phyloP scores from a whole-genome alignment of 225 moss, liverwort and hornwort genomes.

The Pseudisothecium myosuroides region DNA sequence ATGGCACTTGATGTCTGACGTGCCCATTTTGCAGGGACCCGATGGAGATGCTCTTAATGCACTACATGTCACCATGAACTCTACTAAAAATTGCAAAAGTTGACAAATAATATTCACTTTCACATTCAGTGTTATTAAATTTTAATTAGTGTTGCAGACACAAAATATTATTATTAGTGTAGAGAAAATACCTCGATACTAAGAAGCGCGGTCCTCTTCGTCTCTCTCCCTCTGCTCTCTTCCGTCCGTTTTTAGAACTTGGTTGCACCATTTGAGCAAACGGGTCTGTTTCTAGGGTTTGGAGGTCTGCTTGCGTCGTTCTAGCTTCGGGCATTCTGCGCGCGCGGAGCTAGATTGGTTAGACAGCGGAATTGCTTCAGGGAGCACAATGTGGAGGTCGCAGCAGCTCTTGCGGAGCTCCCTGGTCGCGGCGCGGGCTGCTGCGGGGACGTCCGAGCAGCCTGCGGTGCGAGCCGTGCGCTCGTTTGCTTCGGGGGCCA shows the following conservation, averaged over 20 bases:
- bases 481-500: neutral
- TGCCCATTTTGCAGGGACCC: no score
- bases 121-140: no score
- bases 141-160: no score
- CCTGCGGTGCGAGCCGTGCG: neutral
- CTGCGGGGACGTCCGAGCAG: neutral
- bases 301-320: neutral
- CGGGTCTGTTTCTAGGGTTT: neutral
- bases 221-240: neutral
- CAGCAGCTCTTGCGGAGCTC: slow-evolving; percentile 20
- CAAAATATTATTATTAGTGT: no score
- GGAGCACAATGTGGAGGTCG: slow-evolving; percentile 36
- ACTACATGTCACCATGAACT: no score
- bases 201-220: neutral
- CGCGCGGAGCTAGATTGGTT: neutral
- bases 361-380: neutral
- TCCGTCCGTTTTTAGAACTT: no score
- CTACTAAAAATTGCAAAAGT: no score
- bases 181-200: no score
- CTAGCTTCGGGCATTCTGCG: neutral
- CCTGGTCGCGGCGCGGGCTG: neutral
- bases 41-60: no score
- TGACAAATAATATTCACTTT: no score
- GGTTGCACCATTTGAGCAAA: no score
- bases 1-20: no score